Evolutionary conservation across 2,329 filamentous ascomycete species (phyloP), one percentile per base, ranked within the genome.

Genomic region (Colletotrichum nymphaeae): DNA sequence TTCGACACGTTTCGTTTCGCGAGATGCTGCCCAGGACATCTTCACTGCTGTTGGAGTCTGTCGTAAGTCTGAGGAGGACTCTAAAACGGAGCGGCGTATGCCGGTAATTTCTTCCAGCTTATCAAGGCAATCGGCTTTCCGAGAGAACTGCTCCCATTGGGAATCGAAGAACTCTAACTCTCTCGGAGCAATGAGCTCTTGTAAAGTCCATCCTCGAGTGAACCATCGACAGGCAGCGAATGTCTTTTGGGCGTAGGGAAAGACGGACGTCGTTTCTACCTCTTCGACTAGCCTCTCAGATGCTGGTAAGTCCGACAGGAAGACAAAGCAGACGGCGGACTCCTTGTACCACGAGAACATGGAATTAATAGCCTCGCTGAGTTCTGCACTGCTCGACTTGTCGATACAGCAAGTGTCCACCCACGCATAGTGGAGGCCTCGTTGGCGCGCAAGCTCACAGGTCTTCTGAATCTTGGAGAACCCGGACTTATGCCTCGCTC

Each of bases 21-120:
- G 67, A 4, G 62, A 67, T 2, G 78, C 74, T 52, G 77, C 78
- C 79, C 79, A 80, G 5, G 76, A 78, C 78, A 80, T 80, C 64
- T 77, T 77, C 1, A 59, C 60, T 1, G 59, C 46, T 4, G 30
- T 30, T 1, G 53, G 59, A 14, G 22, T 64, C 6, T 16, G 42
- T 7, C 26, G 3, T 37, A 64, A 26, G 3, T 37, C 52, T 42
- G 19, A n/a, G n/a, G 53, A 32, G 8, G 26, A 22, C 3, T 52
- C 32, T 28, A 57, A 12, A 9, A 70, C 60, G 14, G 26, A 26
- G 9, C 9, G 52, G 2, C 9, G 14, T 9, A 55, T 59, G 9
- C 28, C 30, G 6, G 60, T 69, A 6, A 59, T n/a, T 0, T 8
- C 6, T 16, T n/a, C 22, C 14, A 65, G 12, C 1, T 37, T 5